Evolutionary conservation across 2,329 filamentous ascomycete species (phyloP).

Genomic region (Penicillium aurantiogriseum): DNA sequence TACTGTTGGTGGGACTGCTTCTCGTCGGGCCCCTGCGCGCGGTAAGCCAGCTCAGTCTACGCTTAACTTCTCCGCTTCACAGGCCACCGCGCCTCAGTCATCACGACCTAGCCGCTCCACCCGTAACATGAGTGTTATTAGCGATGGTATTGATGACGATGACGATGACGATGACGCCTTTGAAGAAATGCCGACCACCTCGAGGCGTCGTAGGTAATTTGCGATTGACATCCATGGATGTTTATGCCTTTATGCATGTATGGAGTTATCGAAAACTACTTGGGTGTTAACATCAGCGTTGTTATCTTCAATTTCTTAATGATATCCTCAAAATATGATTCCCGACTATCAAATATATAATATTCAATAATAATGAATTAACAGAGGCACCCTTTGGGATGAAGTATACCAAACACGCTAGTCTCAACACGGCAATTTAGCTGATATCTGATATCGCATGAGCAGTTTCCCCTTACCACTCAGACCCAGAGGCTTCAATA

Average conservation of each 20-base stretch:
- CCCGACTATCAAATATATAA: neutral
- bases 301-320: neutral
- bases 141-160: conserved; percentile 42
- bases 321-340: neutral
- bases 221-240: neutral
- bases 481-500: neutral
- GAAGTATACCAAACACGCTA: neutral
- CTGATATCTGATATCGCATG: neutral
- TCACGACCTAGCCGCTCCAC: conserved; percentile 33
- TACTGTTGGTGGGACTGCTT: conserved; percentile 28
- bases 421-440: neutral
- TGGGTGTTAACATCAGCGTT: neutral
- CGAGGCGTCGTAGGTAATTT: conserved; percentile 26
- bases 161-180: conserved; percentile 48
- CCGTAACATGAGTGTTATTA: conserved; percentile 36
- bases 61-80: conserved; percentile 43
- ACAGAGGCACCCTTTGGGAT: neutral
- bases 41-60: conserved; percentile 40
- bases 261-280: neutral
- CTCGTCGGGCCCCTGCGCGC: conserved; percentile 27
- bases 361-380: neutral
- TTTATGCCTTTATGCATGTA: conserved; percentile 6
- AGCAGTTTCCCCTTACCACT: neutral
- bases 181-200: conserved; percentile 37
- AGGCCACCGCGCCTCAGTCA: conserved; percentile 31